Evolutionary conservation across 2,329 filamentous ascomycete species (phyloP), one percentile per base, ranked within the genome.

Genomic region (Hypoxylon sp.): DNA sequence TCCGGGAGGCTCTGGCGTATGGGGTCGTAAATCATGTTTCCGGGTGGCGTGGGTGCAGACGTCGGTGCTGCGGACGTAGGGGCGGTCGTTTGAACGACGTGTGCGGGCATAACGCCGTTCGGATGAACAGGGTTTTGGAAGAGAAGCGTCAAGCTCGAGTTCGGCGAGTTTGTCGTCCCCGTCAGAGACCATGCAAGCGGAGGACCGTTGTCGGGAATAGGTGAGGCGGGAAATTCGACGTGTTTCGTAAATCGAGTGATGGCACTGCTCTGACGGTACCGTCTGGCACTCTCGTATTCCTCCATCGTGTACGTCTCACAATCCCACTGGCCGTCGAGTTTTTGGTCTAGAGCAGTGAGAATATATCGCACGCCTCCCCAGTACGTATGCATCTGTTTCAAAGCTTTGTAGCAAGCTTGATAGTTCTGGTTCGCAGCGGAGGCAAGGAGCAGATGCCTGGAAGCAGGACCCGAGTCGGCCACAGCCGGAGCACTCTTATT

Each of bases 331-430:
- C 93, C 93, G 76, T 95, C 93, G 12, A 92, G 89, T 76, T 96
- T 96, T 72, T 96, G 93, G 71, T 96, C 92, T 9, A 97, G 81
- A 0, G 93, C 92, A 0, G 92, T 95, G 37, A 97, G 80, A 39
- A 97, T 96, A 75, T 97, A 97, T 61, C 92, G 90, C 25, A 93
- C 90, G 6, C 93, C 93, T 34, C 91, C 91, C 93, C 93, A 97
- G 74, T 96, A 96, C 0, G 86, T 85, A 70, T 96, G 88, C n/a
- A 96, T 82, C 47, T 92, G 89, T 71, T 94, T 89, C 9, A 97
- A 79, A 0, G 92, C 92, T 74, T 93, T 92, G 76, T 96, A 95
- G 75, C 93, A 97, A 7, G 90, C 85, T 74, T 95, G 92, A 71
- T 97, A 97, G 72, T 96, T 95, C 73, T 95, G 91, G 70, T 90